phyloP scores from a whole-genome alignment of 2,329 filamentous ascomycete genomes.

The Fusarium anguioides region DNA sequence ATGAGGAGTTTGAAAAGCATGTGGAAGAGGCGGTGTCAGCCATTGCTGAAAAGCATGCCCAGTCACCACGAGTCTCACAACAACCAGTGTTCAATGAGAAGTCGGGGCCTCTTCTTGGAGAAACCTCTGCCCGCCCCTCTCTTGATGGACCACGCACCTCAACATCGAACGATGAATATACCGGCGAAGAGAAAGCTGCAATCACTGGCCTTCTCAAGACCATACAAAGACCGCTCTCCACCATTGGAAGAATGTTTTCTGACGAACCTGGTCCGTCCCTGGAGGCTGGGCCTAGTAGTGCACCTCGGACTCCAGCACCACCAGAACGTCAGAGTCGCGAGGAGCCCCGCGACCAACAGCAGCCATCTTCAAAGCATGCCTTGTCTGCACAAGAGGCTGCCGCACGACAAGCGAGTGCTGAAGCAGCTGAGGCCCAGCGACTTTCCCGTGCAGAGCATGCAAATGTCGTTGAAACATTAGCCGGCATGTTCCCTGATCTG shows the following conservation, averaged over 20 bases:
- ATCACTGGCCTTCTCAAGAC: conserved; percentile 88
- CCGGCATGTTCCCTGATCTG: conserved; percentile 96
- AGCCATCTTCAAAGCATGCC: conserved; percentile 53
- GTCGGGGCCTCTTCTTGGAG: conserved; percentile 39
- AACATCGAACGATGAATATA: conserved; percentile 65
- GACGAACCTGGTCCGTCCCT: conserved; percentile 64
- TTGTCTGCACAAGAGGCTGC: conserved; percentile 87
- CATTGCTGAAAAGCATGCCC: conserved; percentile 86
- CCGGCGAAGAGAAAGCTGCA: conserved; percentile 78
- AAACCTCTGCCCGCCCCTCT: conserved; percentile 55
- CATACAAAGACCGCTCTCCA: conserved; percentile 89
- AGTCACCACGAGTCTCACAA: conserved; percentile 58
- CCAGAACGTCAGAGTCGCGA: conserved; percentile 49
- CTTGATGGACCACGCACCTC: conserved; percentile 64
- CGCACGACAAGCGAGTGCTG: conserved; percentile 88
- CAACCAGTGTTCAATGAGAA: conserved; percentile 60
- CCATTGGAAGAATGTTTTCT: conserved; percentile 94
- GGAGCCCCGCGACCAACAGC: conserved; percentile 48
- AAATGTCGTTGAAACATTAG: conserved; percentile 92
- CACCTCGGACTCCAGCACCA: conserved; percentile 53
- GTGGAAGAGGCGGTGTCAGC: conserved; percentile 97
- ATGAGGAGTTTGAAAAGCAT: conserved; percentile 94
- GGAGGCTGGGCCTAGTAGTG: conserved; percentile 47
- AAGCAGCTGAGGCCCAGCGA: conserved; percentile 85
- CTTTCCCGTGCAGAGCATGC: conserved; percentile 87